A percentile compares a stretch with the other conserved stretches of the same genome.
These are phyloP conservation scores for Nyctanthes arbortristis DNA, from an alignment of 257 asterid genomes.

Conservation along the genomic window DNA sequence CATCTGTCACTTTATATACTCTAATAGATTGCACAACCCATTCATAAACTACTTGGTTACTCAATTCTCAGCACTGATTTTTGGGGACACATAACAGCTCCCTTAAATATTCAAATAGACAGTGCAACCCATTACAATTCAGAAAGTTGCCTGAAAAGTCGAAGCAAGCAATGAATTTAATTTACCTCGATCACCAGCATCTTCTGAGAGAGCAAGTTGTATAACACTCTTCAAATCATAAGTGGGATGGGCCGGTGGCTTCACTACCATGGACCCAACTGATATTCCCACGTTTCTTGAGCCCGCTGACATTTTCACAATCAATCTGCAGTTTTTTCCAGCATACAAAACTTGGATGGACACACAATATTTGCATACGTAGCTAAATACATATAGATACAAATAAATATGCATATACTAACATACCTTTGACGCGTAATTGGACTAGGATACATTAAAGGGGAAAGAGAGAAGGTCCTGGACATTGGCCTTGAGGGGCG, in stretches of 20 bases:
- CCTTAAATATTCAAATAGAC: too few relatives aligned
- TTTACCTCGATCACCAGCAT: conserved; percentile 85
- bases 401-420: background rate
- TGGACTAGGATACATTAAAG: conserved; percentile 30
- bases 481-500: conserved; percentile 34
- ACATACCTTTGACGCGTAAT: conserved; percentile 33
- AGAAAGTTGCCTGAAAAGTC: background rate
- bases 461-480: conserved; percentile 37
- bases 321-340: conserved; percentile 50
- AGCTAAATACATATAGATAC: background rate
- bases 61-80: background rate
- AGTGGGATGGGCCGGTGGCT: conserved; percentile 93
- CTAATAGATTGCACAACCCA: background rate
- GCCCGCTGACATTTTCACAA: conserved; percentile 64
- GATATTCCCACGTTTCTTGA: conserved; percentile 33
- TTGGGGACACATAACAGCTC: background rate
- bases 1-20: background rate
- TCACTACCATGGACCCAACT: conserved; percentile 46
- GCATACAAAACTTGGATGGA: background rate
- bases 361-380: background rate
- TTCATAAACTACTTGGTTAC: background rate
- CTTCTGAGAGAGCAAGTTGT: conserved; percentile 90
- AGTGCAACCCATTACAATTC: background rate
- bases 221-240: conserved; percentile 83
- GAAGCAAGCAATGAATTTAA: background rate